These are phyloP conservation scores for Tylopilus sp. DNA, from an alignment of 768 basidiomycete species.

Conservation along the genomic window DNA sequence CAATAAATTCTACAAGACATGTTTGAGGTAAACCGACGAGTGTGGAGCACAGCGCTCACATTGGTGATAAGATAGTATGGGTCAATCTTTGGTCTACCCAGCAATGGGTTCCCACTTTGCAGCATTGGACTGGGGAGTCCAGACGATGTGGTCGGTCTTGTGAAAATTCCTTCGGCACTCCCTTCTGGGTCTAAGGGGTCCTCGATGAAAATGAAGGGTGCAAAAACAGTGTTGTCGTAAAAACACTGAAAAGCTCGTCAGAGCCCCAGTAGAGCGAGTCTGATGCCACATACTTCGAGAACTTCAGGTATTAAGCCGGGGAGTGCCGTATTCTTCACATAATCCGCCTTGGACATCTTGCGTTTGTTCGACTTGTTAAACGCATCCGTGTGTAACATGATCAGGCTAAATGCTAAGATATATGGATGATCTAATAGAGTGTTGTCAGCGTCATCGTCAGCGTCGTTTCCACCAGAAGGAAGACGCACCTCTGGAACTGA, in stretches of 20 bases:
- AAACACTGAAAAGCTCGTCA: conserved; percentile 58
- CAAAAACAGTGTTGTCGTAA: conserved; percentile 95
- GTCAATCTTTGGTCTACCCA: conserved; percentile 73
- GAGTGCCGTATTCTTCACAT: conserved; percentile 86
- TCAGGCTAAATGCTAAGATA: conserved; percentile 93
- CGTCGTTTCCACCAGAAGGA: neutral
- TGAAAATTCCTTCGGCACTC: conserved; percentile 36
- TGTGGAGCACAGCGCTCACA: conserved; percentile 39
- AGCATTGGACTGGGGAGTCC: conserved; percentile 29
- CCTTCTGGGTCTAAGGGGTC: conserved; percentile 74
- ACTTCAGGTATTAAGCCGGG: conserved; percentile 82
- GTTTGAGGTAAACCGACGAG: conserved; percentile 8
- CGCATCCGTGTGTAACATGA: conserved; percentile 98
- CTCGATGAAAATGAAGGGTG: conserved; percentile 95
- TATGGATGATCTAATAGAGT: conserved; percentile 77
- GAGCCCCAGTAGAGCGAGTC: neutral
- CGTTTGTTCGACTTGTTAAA: conserved; percentile 98
- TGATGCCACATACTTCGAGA: conserved; percentile 62
- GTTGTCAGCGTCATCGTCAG: neutral
- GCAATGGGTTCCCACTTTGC: conserved; percentile 35
- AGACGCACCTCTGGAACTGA: conserved; percentile 65
- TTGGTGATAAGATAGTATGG: conserved; percentile 88
- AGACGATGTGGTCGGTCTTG: conserved; percentile 38
- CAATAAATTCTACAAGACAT: conserved; percentile 51
- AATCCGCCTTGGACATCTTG: conserved; percentile 96